These are phyloP conservation scores for Leishmania aethiopica DNA, from an alignment of 208 protist genomes.

Conservation along the genomic window DNA sequence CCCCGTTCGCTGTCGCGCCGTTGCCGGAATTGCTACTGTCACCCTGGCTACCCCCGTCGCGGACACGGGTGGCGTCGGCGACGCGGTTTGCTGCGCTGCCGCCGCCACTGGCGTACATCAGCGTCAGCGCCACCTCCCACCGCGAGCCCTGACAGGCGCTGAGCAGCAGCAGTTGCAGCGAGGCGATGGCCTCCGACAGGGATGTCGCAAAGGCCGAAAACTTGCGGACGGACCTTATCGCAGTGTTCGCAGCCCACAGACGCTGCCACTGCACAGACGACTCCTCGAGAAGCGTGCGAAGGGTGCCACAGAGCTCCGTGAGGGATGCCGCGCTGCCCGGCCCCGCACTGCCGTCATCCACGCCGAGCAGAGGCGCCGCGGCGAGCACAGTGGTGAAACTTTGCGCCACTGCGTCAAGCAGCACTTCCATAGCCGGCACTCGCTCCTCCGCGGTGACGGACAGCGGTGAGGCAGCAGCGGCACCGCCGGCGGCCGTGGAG, in stretches of 20 bases:
- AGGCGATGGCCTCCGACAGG: constrained; percentile 60
- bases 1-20: neutral
- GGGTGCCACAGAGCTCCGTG: constrained; percentile 38
- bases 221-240: neutral
- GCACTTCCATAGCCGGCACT: constrained; percentile 37
- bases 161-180: constrained; percentile 77
- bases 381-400: constrained; percentile 42
- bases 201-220: constrained; percentile 20
- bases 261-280: constrained; percentile 39
- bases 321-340: constrained; percentile 18
- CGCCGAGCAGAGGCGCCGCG: constrained; percentile 30
- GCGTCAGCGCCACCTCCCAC: constrained; percentile 29
- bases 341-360: constrained; percentile 16
- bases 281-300: constrained; percentile 44
- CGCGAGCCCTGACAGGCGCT: constrained; percentile 53
- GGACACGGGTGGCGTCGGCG: neutral
- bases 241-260: constrained; percentile 5
- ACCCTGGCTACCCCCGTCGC: neutral
- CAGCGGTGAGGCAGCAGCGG: neutral
- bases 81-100: neutral
- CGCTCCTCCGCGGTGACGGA: constrained; percentile 18
- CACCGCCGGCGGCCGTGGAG: neutral
- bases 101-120: constrained; percentile 18
- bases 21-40: neutral
- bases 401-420: constrained; percentile 36